These are phyloP conservation scores for Herpetomonas tarakana DNA, from an alignment of 208 protist genomes.

Conservation along the genomic window DNA sequence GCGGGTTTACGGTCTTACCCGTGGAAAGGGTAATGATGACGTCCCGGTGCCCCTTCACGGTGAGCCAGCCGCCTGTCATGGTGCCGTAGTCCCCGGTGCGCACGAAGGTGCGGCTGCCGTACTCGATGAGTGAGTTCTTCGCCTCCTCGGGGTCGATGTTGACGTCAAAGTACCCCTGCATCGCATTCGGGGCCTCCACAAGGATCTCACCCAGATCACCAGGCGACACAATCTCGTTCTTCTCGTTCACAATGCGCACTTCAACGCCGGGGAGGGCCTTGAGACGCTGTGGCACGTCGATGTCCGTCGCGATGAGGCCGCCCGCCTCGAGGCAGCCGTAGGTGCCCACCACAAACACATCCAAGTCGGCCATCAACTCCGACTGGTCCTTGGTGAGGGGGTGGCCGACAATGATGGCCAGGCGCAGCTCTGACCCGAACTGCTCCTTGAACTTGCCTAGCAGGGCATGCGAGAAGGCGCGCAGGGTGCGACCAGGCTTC, in stretches of 20 bases:
- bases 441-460: slow-evolving; percentile 89
- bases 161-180: slow-evolving; percentile 92
- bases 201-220: slow-evolving; percentile 86
- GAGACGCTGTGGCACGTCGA: slow-evolving; percentile 87
- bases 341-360: slow-evolving; percentile 88
- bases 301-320: slow-evolving; percentile 82
- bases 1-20: slow-evolving; percentile 75
- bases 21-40: slow-evolving; percentile 81
- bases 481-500: slow-evolving; percentile 69
- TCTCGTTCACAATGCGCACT: slow-evolving; percentile 89
- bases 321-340: slow-evolving; percentile 89
- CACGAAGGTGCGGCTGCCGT: slow-evolving; percentile 88
- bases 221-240: slow-evolving; percentile 87
- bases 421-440: slow-evolving; percentile 82
- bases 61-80: slow-evolving; percentile 83
- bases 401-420: slow-evolving; percentile 82
- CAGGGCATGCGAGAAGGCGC: slow-evolving; percentile 64
- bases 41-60: slow-evolving; percentile 81
- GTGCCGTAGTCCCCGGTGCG: slow-evolving; percentile 88
- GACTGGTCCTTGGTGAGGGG: slow-evolving; percentile 82
- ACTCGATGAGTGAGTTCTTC: slow-evolving; percentile 83
- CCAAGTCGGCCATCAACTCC: slow-evolving; percentile 86
- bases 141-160: slow-evolving; percentile 87
- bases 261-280: slow-evolving; percentile 87
- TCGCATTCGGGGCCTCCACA: slow-evolving; percentile 82